Evolutionary conservation across 1,284 basidiomycete genomes (phyloP).

Genomic region (Puccinia brachypodii): DNA sequence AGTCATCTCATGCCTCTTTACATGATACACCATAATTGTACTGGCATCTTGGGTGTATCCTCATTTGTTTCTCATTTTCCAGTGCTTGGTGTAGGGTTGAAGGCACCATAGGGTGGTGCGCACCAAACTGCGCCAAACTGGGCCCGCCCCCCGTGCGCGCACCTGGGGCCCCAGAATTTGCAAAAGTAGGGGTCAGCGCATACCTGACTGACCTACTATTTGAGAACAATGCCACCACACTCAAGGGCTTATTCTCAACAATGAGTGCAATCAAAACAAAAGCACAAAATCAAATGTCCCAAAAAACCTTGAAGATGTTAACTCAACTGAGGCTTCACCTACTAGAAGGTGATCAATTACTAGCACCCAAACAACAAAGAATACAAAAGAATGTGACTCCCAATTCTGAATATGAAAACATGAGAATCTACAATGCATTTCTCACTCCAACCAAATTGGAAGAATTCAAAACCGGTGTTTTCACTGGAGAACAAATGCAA

Average conservation of each 20-base stretch:
- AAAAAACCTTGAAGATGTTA: background rate
- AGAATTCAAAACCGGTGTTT: constrained; percentile 11
- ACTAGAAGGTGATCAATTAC: background rate
- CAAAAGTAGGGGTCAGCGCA: no score
- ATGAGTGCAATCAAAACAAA: constrained; percentile 34
- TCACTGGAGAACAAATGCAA: background rate
- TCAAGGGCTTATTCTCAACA: constrained; percentile 13
- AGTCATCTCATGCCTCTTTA: no score
- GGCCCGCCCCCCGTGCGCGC: no score
- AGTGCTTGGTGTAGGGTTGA: no score
- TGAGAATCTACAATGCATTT: background rate
- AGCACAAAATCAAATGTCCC: constrained; percentile 7
- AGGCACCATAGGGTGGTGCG: no score
- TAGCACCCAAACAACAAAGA: background rate
- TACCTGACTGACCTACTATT: no score
- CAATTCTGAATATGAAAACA: constrained; percentile 1
- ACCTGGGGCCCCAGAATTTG: no score
- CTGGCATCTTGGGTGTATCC: no score
- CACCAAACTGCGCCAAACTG: no score
- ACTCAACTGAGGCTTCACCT: constrained; percentile 9
- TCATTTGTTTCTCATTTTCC: no score
- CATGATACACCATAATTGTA: no score
- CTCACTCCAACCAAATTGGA: background rate
- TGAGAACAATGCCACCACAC: constrained; percentile 20
- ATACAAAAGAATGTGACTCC: background rate